Percentiles rank a stretch among this genome's conserved stretches.
phyloP scores from a whole-genome alignment of 768 basidiomycete genomes.

The Paxillus rubicundulus region DNA sequence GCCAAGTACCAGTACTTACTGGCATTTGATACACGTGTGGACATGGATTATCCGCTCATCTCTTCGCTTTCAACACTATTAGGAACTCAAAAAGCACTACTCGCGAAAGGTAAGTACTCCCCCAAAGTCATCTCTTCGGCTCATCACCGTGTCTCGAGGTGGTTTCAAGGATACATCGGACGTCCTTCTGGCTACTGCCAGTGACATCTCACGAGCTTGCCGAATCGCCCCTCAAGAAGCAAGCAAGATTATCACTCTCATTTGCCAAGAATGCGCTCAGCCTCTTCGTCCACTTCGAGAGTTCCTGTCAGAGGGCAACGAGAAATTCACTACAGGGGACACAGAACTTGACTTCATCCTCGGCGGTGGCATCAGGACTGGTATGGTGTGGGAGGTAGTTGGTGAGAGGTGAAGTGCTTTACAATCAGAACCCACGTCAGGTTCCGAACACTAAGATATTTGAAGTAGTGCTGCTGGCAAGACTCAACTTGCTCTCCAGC shows the following conservation, averaged over 20 bases:
- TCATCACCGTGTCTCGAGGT: constrained; percentile 35
- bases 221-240: constrained; percentile 49
- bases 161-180: constrained; percentile 48
- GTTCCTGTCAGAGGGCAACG: constrained; percentile 35
- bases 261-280: constrained; percentile 45
- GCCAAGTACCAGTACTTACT: no score
- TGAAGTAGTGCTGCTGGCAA: constrained; percentile 83
- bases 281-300: constrained; percentile 42
- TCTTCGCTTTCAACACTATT: constrained; percentile 26
- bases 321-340: constrained; percentile 75
- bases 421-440: not conserved
- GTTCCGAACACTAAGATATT: constrained; percentile 5
- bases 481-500: constrained; percentile 86
- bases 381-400: constrained; percentile 83
- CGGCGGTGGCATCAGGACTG: constrained; percentile 76
- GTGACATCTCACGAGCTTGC: constrained; percentile 57
- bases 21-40: no score
- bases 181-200: constrained; percentile 45
- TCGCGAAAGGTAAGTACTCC: constrained; percentile 37
- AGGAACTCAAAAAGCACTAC: constrained; percentile 29
- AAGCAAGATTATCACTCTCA: constrained; percentile 46
- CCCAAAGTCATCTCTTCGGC: not conserved
- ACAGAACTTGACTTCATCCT: constrained; percentile 60
- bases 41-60: constrained; percentile 5
- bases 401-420: constrained; percentile 73